Percentiles rank a stretch among this genome's conserved stretches.
Evolutionary conservation across 371 early-diverging fungal genomes (phyloP).

Genomic region (Syncephalastrum monosporum): DNA sequence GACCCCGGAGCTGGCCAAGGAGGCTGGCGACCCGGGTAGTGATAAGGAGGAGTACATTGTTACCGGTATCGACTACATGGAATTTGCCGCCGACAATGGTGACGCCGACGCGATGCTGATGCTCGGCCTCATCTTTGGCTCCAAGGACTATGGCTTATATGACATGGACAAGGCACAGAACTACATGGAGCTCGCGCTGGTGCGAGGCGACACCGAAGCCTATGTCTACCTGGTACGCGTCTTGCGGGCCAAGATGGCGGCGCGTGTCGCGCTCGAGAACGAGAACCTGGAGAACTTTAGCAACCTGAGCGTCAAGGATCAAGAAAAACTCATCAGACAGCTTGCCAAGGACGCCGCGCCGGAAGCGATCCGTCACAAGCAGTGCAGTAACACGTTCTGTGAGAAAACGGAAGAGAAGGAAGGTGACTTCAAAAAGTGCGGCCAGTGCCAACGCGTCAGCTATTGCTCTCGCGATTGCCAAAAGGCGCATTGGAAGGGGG

Average conservation of each 20-base stretch:
- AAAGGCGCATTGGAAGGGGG: slow-evolving; percentile 61
- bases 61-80: slow-evolving; percentile 57
- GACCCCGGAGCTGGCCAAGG: slow-evolving; percentile 37
- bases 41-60: slow-evolving; percentile 56
- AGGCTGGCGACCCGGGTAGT: slow-evolving; percentile 39
- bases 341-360: slow-evolving; percentile 43
- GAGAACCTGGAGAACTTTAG: slow-evolving; percentile 42
- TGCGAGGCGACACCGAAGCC: slow-evolving; percentile 53
- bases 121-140: slow-evolving; percentile 60
- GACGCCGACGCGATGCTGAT: slow-evolving; percentile 60
- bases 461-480: slow-evolving; percentile 65
- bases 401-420: slow-evolving; percentile 50
- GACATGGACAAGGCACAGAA: slow-evolving; percentile 62
- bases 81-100: slow-evolving; percentile 53
- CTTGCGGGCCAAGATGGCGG: slow-evolving; percentile 52
- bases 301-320: slow-evolving; percentile 30
- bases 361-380: slow-evolving; percentile 32
- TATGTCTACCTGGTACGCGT: slow-evolving; percentile 53
- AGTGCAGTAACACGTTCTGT: slow-evolving; percentile 47
- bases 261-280: slow-evolving; percentile 46
- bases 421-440: slow-evolving; percentile 58
- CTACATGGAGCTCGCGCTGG: slow-evolving; percentile 57
- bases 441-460: slow-evolving; percentile 52
- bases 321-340: slow-evolving; percentile 43
- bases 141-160: slow-evolving; percentile 57